phyloP scores from a whole-genome alignment of 1,139 yeast species.

The Candida sp. region DNA sequence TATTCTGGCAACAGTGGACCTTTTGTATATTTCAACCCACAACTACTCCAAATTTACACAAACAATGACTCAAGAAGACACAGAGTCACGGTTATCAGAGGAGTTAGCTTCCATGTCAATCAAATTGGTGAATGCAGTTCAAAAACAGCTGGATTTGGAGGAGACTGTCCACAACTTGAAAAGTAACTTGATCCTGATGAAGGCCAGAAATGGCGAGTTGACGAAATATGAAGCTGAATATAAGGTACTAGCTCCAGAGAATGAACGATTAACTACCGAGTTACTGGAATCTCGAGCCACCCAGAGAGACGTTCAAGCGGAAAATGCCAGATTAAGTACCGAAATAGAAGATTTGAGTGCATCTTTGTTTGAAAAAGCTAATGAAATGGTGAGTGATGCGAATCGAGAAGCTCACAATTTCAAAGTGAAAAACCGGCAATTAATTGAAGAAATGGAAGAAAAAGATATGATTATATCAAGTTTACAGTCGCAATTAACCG shows the following conservation, averaged over 20 bases:
- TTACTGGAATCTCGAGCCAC: constrained; percentile 28
- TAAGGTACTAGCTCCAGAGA: constrained; percentile 18
- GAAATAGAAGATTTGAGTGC: constrained; percentile 81
- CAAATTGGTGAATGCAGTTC: constrained; percentile 57
- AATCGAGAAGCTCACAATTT: constrained; percentile 54
- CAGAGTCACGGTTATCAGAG: constrained; percentile 41
- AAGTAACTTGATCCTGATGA: constrained; percentile 25
- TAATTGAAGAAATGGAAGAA: constrained; percentile 67
- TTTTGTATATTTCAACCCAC: background rate
- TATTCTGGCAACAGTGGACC: too few relatives aligned
- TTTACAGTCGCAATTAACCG: constrained; percentile 66
- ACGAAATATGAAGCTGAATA: constrained; percentile 23
- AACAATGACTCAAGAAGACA: constrained; percentile 8
- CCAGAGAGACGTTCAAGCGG: constrained; percentile 52
- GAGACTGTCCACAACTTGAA: constrained; percentile 33
- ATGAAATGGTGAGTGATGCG: constrained; percentile 74
- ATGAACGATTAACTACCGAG: background rate
- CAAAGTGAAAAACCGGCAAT: constrained; percentile 51
- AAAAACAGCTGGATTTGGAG: constrained; percentile 54
- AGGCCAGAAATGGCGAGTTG: constrained; percentile 15
- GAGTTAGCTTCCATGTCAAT: constrained; percentile 60
- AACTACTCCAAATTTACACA: background rate
- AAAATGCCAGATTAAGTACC: constrained; percentile 53
- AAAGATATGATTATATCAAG: constrained; percentile 66
- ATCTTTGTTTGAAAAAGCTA: constrained; percentile 76